Evolutionary conservation across 2,329 filamentous ascomycete species (phyloP).

Genomic region (Meredithiella fracta): DNA sequence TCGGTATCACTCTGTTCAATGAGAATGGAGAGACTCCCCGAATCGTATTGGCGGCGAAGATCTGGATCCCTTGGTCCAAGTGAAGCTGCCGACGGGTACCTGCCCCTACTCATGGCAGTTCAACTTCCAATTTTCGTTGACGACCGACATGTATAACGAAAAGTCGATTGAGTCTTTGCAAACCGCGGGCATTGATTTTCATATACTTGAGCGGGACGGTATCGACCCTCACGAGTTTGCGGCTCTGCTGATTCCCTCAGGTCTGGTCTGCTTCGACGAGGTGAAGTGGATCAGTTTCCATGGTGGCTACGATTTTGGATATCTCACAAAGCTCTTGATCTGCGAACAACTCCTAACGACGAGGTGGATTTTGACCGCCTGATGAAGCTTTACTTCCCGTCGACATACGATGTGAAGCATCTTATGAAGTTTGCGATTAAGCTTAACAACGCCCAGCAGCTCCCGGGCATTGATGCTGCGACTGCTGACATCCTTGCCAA

Average conservation of each 20-base stretch:
- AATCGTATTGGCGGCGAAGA: slow-evolving; percentile 40
- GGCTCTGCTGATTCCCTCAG: slow-evolving; percentile 76
- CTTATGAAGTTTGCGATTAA: slow-evolving; percentile 79
- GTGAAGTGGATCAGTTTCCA: slow-evolving; percentile 97
- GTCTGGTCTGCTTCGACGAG: slow-evolving; percentile 71
- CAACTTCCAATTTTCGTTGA: slow-evolving; percentile 92
- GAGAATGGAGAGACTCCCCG: slow-evolving; percentile 72
- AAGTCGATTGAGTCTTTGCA: slow-evolving; percentile 84
- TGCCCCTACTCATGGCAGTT: slow-evolving; percentile 95
- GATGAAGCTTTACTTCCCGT: slow-evolving; percentile 85
- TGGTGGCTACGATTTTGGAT: slow-evolving; percentile 95
- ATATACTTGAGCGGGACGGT: slow-evolving; percentile 65
- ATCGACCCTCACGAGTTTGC: slow-evolving; percentile 86
- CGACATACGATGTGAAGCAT: slow-evolving; percentile 91
- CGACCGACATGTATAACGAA: slow-evolving; percentile 95
- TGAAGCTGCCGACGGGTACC: slow-evolving; percentile 24
- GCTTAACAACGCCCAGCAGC: slow-evolving; percentile 45
- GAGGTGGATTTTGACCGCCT: slow-evolving; percentile 78
- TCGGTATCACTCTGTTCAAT: slow-evolving; percentile 87
- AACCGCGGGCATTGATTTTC: slow-evolving; percentile 84
- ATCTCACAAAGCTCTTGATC: slow-evolving; percentile 84
- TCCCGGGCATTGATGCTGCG: slow-evolving; percentile 45
- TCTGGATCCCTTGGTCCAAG: slow-evolving; percentile 22
- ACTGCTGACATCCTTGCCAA: slow-evolving; percentile 63
- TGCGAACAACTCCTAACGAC: slow-evolving; percentile 72